Base-by-base conservation (phyloP, 805 yeast genomes). In the Pichia heedii region DNA sequence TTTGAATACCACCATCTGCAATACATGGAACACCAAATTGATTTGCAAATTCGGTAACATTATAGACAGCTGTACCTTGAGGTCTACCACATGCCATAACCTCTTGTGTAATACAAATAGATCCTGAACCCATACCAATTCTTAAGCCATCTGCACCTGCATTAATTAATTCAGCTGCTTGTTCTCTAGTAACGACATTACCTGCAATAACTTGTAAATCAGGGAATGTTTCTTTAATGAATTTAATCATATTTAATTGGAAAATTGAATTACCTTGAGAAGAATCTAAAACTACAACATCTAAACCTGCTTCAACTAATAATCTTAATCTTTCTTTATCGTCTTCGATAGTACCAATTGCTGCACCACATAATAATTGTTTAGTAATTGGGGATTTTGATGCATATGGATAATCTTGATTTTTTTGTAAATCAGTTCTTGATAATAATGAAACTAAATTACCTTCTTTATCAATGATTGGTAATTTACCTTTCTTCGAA, bases 51-150 rank as follows among this genome's bases (percentile, higher is more conserved):
- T 90, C 89, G 52, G 93, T 76, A 44, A 93, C 98, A 54, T 79
- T 82, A 76, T 78, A 89, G 43, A 93, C 97, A 49, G 98, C 98
- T 54, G 97, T 88, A 71, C 97, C 98, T 74, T 93, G 98, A 49
- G 98, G 98, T 77, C 98, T 88, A 71, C 98, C 98, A 71, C 96
- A 95, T 42, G 98, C 98, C 98, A 93, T 93, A 48, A 93, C 98
- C 73, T 93, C 98, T 73, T 93, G 98, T 42, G 98, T 93, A 65
- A 93, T 93, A 77, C 98, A 93, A 65, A 94, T 94, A 50, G 97
- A 87, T 60, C 98, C 98, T 29, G 97, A 86, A 63, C 98, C 98
- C 98, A 93, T 93, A 72, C 98, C 98, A 56, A 93, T 90, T 77
- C 97, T 87, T 60, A 93, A 75, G 65, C 89, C 97, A 66, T 93